Base-by-base conservation (phyloP, 345 rosid genomes). In the Mercurialis annua region DNA sequence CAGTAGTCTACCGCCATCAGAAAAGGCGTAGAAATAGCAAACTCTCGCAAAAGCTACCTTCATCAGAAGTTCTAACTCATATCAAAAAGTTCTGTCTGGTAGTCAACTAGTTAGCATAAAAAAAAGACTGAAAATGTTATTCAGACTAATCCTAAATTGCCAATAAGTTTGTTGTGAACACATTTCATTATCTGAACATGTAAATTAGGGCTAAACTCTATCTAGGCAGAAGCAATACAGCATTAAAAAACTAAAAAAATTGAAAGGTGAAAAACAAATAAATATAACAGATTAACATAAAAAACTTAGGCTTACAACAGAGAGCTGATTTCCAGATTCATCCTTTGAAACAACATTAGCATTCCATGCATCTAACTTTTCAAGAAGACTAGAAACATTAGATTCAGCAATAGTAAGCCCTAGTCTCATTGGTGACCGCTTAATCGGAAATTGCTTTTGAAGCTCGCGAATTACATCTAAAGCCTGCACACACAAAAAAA, bases 381-480 rank as follows among this genome's bases (percentile, higher is more conserved):
- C 96, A 56, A 82, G 40, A 29, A 91, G 87, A 49, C 85, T 62
- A 21, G 86, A 44, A 43, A 75, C 70, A 69, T 73, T 82, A 27
- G 75, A 79, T 26, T 71, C 73, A 31, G 90, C 75, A 52, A 87
- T 74, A 36, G 78, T 77, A 70, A 94, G 85, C 49, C 88, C 84
- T 29, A 91, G 71, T 70, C 92, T 84, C 98, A 94, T 94, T 2
- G 99, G 98, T 66, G 99, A 86, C 47, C 99, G 78, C 74, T 85
- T 89, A 50, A 94, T 82, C 1, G 99, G 99, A 71, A 81, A 94
- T n/a, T 89, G 92, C 78, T 91, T 89, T 75, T 94, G 92, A 73
- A 94, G 89, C 84, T 94, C 92, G 47, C 92, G 92, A 54, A 94
- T 94, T 59, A 94, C 89, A 65, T 91, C 99, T 46, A 94, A 81